Base-by-base conservation (phyloP, 2,329 filamentous ascomycete genomes). In the Epichloe typhina region DNA sequence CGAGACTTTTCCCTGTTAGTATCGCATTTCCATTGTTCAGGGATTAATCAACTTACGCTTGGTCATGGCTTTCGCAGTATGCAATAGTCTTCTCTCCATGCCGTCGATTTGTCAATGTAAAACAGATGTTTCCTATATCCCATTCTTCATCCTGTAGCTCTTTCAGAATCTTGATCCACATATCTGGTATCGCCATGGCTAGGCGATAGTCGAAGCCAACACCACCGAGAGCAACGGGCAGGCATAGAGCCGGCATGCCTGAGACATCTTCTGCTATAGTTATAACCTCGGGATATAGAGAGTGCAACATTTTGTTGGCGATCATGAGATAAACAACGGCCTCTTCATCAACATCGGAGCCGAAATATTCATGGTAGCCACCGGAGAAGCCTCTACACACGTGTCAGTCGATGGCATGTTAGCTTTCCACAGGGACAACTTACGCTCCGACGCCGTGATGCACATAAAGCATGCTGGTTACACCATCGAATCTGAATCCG, bases 121-220 rank as follows among this genome's bases (percentile, higher is more conserved):
- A 90, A 65, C 82, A 83, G 49, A 98, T 85, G 58, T 78, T 83
- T 52, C 79, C 82, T 68, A 98, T 85, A 61, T 97, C 86, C 93
- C 93, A 98, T 9, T 95, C 79, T 55, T 88, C 78, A 61, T 98
- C 93, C 62, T 85, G 77, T 66, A 88, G 82, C 70, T 98, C 93
- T 68, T 98, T 98, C 54, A 97, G 69, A 64, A 94, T 88, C 72
- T 98, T 98, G 76, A 98, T 98, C 82, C 94, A 98, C 81, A 98
- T 87, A 66, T 98, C 93, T 4, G 93, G 93, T 55, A 98, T 83
- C 4, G 93, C 93, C 93, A 98, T 98, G 50, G 90, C 90, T 35
- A 98, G 80, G 58, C 93, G 82, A 68, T 98, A 98, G 69, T 98
- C 93, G 65, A 98, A 98, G 26, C 93, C 93, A 58, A 97, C 82